Base-by-base conservation (phyloP, 176 grass and related monocot species). In the Thinopyrum elongatum region DNA sequence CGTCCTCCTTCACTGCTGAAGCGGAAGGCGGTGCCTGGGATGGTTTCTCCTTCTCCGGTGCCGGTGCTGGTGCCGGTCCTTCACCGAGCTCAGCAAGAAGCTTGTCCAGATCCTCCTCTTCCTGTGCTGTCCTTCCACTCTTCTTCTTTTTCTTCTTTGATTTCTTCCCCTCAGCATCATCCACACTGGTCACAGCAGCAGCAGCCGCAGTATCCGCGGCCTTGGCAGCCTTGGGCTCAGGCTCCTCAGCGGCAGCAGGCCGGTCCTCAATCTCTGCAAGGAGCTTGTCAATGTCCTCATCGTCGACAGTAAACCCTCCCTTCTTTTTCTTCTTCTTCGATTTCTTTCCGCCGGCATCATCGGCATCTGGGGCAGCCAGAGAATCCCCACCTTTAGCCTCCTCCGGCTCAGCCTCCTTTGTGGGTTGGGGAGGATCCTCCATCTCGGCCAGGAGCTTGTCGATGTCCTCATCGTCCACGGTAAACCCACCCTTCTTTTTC, bases 91-190 rank as follows among this genome's bases (percentile, higher is more conserved):
- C 96, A 26, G 90, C 91, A 49, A 95, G 27, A 84, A 95, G 8
- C 29, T 95, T 95, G 31, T 98, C 94, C 72, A 95, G 82, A 73
- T 98, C 94, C 17, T 98, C 97, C 85, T 98, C 96, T 87, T 98
- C 97, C 65, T 92, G 86, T 6, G 84, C 88, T 61, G 88, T 94
- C 62, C 90, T 88, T 26, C 93, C 95, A 1, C 90, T 91, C 71
- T 98, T 98, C 82, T 98, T 98, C 86, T 98, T 98, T 72, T 98
- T 98, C 93, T 98, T 98, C 81, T 95, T 98, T 1, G 92, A 89
- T 86, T 90, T 87, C 90, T 95, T 93, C 72, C 88, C 89, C 38
- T 86, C 80, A 78, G 55, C 88, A 79, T 86, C 80, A 65, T 94
- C 92, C 17, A 65, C 88, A 47, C 35, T 79, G 74, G 72, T 27